Base-by-base conservation (phyloP, 345 rosid species). In the Punica granatum region DNA sequence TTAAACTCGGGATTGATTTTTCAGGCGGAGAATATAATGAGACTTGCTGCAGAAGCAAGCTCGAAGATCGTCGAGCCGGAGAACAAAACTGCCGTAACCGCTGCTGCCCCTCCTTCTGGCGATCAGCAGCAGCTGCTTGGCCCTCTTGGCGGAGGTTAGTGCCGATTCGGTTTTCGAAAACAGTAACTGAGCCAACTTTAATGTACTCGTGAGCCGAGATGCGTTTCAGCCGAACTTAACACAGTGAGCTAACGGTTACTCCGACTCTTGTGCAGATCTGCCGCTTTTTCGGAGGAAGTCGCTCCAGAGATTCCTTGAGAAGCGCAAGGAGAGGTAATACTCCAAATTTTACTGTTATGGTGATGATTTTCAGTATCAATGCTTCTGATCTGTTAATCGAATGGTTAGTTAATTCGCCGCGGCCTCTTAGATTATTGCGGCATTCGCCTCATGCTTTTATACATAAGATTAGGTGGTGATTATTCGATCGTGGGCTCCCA, bases 271-370 rank as follows among this genome's bases (percentile, higher is more conserved):
- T 49, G 37, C 74, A 90, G 97, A 86, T 83, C 81, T 94, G 70
- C 95, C 97, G 1, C 79, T 87, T 43, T 81, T 85, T 23, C 69
- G 99, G 63, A 75, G 74, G 76, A 91, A 80, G 71, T 94, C 99
- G 39, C 78, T 94, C 62, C 85, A 85, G 84, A 84, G 92, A 71
- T 94, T 94, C 73, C 75, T 94, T 39, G 95, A 86, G 85, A 94
- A 89, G 72, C 97, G 97, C 37, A 94, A 86, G 70, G 95, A 85
- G 75, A 89, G 99, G 97, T 91, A 83, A 78, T 36, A 11, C 9
- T 15, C 35, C 33, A 58, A 37, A 13, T 14, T 37, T 11, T 37
- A 4, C 5, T 37, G 41, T 11, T 11, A 5, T 11, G 41, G 11
- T 37, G 11, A 5, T 5, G 11, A 11, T 37, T 37, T 37, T 4